These are phyloP conservation scores for Circinella umbellata DNA, from an alignment of 371 early-diverging fungal genomes.

Conservation along the genomic window DNA sequence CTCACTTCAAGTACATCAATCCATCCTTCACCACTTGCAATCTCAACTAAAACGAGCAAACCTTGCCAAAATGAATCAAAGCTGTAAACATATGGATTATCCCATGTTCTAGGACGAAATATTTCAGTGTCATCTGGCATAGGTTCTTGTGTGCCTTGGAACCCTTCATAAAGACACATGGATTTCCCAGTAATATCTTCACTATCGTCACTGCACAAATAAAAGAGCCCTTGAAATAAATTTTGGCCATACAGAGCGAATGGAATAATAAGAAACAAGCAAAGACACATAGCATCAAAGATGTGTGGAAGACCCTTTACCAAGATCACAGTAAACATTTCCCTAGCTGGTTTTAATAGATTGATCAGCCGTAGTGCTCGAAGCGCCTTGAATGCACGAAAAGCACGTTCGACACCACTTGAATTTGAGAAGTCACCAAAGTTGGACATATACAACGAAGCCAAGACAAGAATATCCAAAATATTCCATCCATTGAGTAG, in stretches of 20 bases:
- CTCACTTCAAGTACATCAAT: conserved; percentile 63
- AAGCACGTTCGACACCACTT: conserved; percentile 58
- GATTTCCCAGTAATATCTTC: conserved; percentile 25
- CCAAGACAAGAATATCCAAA: conserved; percentile 69
- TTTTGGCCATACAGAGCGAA: conserved; percentile 74
- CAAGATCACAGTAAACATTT: conserved; percentile 66
- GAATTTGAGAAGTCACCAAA: conserved; percentile 51
- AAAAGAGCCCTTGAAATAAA: conserved; percentile 63
- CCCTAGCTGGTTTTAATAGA: conserved; percentile 57
- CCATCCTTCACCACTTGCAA: conserved; percentile 78
- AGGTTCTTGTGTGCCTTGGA: conserved; percentile 35
- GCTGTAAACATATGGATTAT: conserved; percentile 67
- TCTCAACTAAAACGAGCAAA: conserved; percentile 66
- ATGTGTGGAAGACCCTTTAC: conserved; percentile 63
- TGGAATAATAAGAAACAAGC: conserved; percentile 64
- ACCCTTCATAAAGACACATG: conserved; percentile 51
- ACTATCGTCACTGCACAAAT: conserved; percentile 63
- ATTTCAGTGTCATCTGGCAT: conserved; percentile 40
- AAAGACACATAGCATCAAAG: conserved; percentile 61
- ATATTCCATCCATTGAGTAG: conserved; percentile 67
- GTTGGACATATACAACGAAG: conserved; percentile 60
- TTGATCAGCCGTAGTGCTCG: conserved; percentile 71
- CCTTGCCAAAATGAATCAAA: conserved; percentile 70
- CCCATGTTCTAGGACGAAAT: conserved; percentile 67
- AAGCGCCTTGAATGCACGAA: conserved; percentile 69